Conservation (phyloP, 2,329 filamentous ascomycete species). For the Lachnellula willkommii region DNA sequence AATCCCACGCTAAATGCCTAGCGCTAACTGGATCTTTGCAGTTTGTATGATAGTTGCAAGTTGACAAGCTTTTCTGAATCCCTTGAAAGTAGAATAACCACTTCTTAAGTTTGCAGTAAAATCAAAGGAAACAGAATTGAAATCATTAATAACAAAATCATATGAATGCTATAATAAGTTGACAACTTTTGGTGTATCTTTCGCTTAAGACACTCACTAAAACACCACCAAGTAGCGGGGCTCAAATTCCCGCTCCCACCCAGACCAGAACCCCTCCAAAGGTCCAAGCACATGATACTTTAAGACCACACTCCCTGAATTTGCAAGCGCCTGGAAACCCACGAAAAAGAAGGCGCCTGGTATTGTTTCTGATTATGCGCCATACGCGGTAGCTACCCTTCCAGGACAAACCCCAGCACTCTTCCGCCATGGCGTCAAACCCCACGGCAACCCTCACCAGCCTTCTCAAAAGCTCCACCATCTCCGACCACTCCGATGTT, state of each 20-base stretch:
- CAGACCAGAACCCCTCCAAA: slow-evolving; percentile 5
- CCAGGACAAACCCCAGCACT: background rate
- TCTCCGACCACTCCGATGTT: slow-evolving; percentile 69
- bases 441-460: slow-evolving; percentile 29
- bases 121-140: too few species aligned
- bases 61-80: too few species aligned
- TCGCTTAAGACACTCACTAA: too few species aligned
- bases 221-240: too few species aligned
- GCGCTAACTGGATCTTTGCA: too few species aligned
- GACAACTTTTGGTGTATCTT: too few species aligned
- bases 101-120: too few species aligned
- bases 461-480: slow-evolving; percentile 47
- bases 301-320: slow-evolving; percentile 2
- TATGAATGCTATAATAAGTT: too few species aligned
- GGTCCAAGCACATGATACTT: slow-evolving; percentile 1
- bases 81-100: too few species aligned
- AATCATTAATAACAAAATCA: too few species aligned
- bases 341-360: background rate
- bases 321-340: background rate
- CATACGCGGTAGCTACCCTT: slow-evolving; percentile 1
- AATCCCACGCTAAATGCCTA: too few species aligned
- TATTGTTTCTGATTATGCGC: slow-evolving; percentile 2
- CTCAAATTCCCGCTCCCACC: background rate
- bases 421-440: slow-evolving; percentile 27
- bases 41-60: too few species aligned